Evolutionary conservation across 176 grass and related monocot genomes (phyloP).

Genomic region (Pharus latifolius): DNA sequence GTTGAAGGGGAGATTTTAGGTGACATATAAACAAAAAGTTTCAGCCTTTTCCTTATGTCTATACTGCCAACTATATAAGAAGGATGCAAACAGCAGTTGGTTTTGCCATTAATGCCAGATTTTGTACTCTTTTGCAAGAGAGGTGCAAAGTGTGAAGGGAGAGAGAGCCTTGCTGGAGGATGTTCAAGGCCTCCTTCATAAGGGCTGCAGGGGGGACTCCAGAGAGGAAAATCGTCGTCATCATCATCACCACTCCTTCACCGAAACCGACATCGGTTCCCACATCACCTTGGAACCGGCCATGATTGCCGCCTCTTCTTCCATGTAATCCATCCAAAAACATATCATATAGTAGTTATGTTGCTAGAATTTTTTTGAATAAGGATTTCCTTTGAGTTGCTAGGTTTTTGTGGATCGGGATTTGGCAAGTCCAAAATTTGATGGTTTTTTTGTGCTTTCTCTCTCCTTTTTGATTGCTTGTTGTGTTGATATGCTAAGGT

Average conservation of each 20-base stretch:
- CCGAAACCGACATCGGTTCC: constrained; percentile 5
- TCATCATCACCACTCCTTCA: background rate
- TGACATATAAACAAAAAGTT: constrained; percentile 35
- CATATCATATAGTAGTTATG: background rate
- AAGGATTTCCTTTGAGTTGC: too few species aligned
- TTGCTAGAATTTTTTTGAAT: too few species aligned
- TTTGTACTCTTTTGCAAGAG: constrained; percentile 27
- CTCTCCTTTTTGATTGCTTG: background rate
- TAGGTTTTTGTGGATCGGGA: background rate
- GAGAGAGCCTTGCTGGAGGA: constrained; percentile 3
- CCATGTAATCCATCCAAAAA: constrained; percentile 27
- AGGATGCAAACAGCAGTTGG: constrained; percentile 31
- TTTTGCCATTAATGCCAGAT: constrained; percentile 46
- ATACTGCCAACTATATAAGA: constrained; percentile 23
- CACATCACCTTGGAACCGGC: background rate
- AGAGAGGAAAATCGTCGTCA: constrained; percentile 11
- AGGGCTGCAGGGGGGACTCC: constrained; percentile 24
- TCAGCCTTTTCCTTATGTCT: constrained; percentile 24
- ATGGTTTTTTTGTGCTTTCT: background rate
- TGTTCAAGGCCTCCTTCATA: constrained; percentile 40
- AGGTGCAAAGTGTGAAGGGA: constrained; percentile 22
- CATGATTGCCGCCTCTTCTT: constrained; percentile 30
- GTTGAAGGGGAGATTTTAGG: constrained; percentile 30
- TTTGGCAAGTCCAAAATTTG: constrained; percentile 5
- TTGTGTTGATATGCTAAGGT: background rate